A percentile compares a stretch with the other conserved stretches of the same genome.
Evolutionary conservation across 2,329 filamentous ascomycete genomes (phyloP).

Genomic region (Pseudonectria buxi): DNA sequence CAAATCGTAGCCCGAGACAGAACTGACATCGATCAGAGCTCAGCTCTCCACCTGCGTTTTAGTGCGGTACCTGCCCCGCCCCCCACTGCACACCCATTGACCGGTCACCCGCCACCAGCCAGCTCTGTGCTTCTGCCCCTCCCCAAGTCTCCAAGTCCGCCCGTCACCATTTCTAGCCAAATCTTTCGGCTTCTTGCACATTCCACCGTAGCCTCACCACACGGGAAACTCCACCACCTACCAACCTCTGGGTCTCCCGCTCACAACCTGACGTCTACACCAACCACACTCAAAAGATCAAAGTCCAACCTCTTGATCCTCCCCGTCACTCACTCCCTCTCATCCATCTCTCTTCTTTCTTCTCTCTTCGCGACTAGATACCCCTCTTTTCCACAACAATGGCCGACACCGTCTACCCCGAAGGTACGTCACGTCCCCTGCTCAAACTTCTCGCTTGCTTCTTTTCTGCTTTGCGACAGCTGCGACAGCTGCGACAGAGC

Average conservation of each 20-base stretch:
- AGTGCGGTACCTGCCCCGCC: constrained; percentile 2
- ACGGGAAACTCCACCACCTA: constrained; percentile 3
- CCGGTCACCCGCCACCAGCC: constrained; percentile 6
- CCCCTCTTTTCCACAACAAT: constrained; percentile 8
- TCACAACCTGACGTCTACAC: background rate
- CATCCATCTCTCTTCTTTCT: constrained; percentile 11
- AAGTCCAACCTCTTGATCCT: constrained; percentile 8
- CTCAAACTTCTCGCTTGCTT: too few relatives aligned
- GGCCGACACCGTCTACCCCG: constrained; percentile 25
- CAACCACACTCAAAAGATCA: constrained; percentile 4
- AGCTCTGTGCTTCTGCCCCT: constrained; percentile 6
- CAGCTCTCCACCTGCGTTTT: background rate
- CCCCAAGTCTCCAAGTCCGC: background rate
- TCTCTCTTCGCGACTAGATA: constrained; percentile 1
- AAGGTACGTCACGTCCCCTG: constrained; percentile 29
- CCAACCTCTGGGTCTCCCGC: too few relatives aligned
- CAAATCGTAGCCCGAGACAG: too few relatives aligned
- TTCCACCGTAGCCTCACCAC: constrained; percentile 25
- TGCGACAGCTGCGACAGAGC: background rate
- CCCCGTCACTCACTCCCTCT: constrained; percentile 10
- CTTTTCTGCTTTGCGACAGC: too few relatives aligned
- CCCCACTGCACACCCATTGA: too few relatives aligned
- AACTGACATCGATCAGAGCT: too few relatives aligned
- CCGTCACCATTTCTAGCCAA: constrained; percentile 9
- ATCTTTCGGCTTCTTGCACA: constrained; percentile 39